phyloP scores from a whole-genome alignment of 345 rosid species.

The Brassica juncea region DNA sequence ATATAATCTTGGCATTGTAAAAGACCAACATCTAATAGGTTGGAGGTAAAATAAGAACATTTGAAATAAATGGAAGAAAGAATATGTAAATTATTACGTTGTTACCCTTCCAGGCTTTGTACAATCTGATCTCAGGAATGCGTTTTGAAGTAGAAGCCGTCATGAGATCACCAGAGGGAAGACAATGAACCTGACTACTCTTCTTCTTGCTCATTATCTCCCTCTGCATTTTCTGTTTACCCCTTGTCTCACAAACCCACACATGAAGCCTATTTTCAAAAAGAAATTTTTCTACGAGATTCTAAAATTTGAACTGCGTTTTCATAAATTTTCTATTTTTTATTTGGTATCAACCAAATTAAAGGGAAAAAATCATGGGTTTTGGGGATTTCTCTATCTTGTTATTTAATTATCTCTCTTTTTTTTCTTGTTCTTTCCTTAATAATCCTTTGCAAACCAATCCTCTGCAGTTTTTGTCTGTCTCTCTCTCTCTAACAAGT shows the following conservation, averaged over 20 bases:
- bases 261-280: conserved; percentile 27
- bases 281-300: not conserved
- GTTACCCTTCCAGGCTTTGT: conserved; percentile 96
- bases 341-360: conserved; percentile 26
- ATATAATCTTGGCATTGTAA: not conserved
- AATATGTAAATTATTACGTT: conserved; percentile 49
- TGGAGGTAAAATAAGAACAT: not conserved
- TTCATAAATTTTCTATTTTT: not conserved
- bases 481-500: conserved; percentile 23
- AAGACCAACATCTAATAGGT: not conserved
- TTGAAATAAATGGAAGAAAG: not conserved
- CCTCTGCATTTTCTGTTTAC: conserved; percentile 32
- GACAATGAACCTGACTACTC: conserved; percentile 41
- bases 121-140: conserved; percentile 50
- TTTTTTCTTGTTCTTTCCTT: conserved; percentile 1
- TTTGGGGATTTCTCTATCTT: conserved; percentile 19
- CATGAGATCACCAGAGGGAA: conserved; percentile 40
- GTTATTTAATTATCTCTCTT: not conserved
- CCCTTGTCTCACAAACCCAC: conserved; percentile 6
- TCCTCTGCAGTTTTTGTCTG: conserved; percentile 22
- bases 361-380: conserved; percentile 12
- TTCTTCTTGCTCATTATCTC: conserved; percentile 44
- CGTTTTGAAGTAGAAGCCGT: conserved; percentile 39
- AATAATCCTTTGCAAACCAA: conserved; percentile 22
- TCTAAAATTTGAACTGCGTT: not conserved